Evolutionary conservation across 768 basidiomycete species (phyloP).

Genomic region (Tricholoma sp.): DNA sequence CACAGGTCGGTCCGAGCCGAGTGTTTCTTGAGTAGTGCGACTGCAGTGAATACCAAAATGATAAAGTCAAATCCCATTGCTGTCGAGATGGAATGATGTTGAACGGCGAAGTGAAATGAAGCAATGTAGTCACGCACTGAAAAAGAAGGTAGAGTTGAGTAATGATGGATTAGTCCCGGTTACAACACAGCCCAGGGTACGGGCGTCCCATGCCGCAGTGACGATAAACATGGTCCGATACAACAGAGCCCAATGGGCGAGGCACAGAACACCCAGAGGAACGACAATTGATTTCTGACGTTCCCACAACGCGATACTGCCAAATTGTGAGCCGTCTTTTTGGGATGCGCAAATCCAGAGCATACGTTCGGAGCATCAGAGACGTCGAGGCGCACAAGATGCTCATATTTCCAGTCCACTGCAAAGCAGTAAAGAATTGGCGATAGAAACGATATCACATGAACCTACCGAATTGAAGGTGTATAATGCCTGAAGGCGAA

Average conservation of each 20-base stretch:
- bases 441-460: not conserved
- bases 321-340: conserved; percentile 5
- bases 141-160: conserved; percentile 64
- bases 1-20: conserved; percentile 58
- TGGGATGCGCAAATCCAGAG: not conserved
- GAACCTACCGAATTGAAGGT: conserved; percentile 59
- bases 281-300: conserved; percentile 45
- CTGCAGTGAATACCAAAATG: conserved; percentile 50
- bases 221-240: conserved; percentile 71
- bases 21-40: conserved; percentile 47
- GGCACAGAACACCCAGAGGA: conserved; percentile 46
- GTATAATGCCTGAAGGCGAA: conserved; percentile 46
- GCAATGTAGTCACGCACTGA: conserved; percentile 43
- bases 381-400: conserved; percentile 64
- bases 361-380: conserved; percentile 66
- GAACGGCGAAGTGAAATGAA: not conserved
- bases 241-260: conserved; percentile 62
- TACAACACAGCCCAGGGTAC: conserved; percentile 42
- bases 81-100: conserved; percentile 18
- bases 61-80: conserved; percentile 68
- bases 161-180: conserved; percentile 47
- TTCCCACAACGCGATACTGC: conserved; percentile 68
- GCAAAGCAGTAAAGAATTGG: conserved; percentile 2
- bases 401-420: conserved; percentile 64
- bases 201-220: conserved; percentile 44